Base-by-base conservation (phyloP, 306 rosid genomes). In the Canavalia ensiformis region DNA sequence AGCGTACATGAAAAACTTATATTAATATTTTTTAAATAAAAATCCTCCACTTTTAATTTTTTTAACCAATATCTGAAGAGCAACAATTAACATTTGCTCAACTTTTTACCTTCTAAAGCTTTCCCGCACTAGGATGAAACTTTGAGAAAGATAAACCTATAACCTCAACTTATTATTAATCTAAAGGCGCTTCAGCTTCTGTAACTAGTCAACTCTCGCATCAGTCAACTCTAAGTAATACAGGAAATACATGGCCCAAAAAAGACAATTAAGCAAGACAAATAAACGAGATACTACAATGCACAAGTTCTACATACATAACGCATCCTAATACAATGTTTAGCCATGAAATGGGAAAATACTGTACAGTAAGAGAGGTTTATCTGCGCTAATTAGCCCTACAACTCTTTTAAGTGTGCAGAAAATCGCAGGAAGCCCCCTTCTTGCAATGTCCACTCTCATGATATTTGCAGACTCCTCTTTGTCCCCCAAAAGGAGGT, bases 401-500 rank as follows among this genome's bases (percentile, higher is more conserved):
- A 74, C 82, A 79, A 64, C 72, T 89, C 88, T 74, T 50, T 51
- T 79, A 94, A 57, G 84, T 83, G 88, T 96, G 99, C 83, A 88
- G 82, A 82, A 84, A 96, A 82, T 94, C 97, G 74, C 99, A 94
- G 30, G 90, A 49, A 49, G 97, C 88, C 7, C 99, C 99, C 81
- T 90, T 92, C 90, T 80, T 90, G 92, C 99, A 96, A 75, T 84
- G 97, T 62, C 99, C 99, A 86, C 89, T 85, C 86, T 89, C 94
- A 70, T 92, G 84, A 88, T 37, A 96, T 78, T 68, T 90, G 92
- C 99, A 96, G 54, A 94, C 86, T 81, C 87, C 88, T 77, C 93
- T 90, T 67, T 89, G 97, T 72, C 90, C 97, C 57, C 80, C 94
- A n/a, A 82, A 82, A n/a, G 97, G 82, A 76, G 88, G 86, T 86